A percentile compares a stretch with the other conserved stretches of the same genome.
These are phyloP conservation scores for Sutorius australiensis DNA, from an alignment of 768 basidiomycete species.

Conservation along the genomic window DNA sequence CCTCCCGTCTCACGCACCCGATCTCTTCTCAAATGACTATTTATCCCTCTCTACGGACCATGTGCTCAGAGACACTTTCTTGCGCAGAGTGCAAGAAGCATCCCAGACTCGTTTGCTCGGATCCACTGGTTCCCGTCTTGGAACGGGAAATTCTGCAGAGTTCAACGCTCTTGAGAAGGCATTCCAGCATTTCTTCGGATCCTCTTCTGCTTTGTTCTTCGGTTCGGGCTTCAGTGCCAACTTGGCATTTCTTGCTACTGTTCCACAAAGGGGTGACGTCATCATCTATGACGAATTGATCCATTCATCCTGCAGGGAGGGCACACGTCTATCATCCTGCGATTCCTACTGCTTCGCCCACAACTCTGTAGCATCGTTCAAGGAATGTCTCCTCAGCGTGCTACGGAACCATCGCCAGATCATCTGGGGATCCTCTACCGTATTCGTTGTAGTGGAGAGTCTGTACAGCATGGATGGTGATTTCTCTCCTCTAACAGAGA, in stretches of 20 bases:
- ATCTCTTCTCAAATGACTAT: constrained; percentile 50
- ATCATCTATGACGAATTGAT: constrained; percentile 52
- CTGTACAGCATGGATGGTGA: constrained; percentile 64
- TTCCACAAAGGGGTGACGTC: constrained; percentile 45
- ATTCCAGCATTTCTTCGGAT: constrained; percentile 16
- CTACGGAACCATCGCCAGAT: constrained; percentile 26
- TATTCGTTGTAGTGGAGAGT: constrained; percentile 52
- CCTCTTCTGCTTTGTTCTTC: constrained; percentile 45
- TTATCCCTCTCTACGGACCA: constrained; percentile 40
- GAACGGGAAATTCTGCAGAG: constrained; percentile 35
- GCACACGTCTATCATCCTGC: constrained; percentile 39
- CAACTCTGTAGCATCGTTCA: constrained; percentile 39
- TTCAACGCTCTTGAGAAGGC: constrained; percentile 11
- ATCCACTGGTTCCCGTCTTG: constrained; percentile 49
- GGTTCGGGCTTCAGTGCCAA: constrained; percentile 55
- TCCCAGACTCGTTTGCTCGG: constrained; percentile 34
- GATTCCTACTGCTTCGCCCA: constrained; percentile 39
- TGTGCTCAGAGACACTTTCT: constrained; percentile 28
- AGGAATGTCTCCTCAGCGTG: constrained; percentile 23
- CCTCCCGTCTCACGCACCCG: constrained; percentile 23
- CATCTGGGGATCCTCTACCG: constrained; percentile 23
- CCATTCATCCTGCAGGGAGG: constrained; percentile 51
- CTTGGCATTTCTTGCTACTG: constrained; percentile 41
- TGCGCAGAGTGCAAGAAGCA: constrained; percentile 28
- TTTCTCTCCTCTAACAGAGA: constrained; percentile 42